These are phyloP conservation scores for Triticum turgidum DNA, from an alignment of 176 grass and related monocot species.

Conservation along the genomic window DNA sequence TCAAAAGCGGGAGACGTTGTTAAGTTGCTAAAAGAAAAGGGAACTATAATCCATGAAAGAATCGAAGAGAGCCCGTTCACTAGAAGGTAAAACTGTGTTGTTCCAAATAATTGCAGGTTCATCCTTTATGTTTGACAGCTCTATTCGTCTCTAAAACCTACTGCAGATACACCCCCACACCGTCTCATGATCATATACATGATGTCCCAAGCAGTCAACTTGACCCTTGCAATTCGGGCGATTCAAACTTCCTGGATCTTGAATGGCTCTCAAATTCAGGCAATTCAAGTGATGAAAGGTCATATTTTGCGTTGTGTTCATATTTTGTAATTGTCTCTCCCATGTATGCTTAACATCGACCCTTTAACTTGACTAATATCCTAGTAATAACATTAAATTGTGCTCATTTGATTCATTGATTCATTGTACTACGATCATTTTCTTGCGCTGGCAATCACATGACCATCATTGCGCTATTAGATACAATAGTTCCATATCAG, in stretches of 20 bases:
- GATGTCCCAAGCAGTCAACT: background rate
- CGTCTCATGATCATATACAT: conserved; percentile 14
- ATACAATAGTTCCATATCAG: background rate
- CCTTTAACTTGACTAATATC: conserved; percentile 16
- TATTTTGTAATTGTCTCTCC: background rate
- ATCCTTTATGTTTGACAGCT: conserved; percentile 8
- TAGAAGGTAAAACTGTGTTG: background rate
- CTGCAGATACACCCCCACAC: conserved; percentile 39
- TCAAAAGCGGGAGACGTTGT: no score
- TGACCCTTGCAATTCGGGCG: conserved; percentile 30
- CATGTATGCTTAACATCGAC: background rate
- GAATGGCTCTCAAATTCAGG: conserved; percentile 52
- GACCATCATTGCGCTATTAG: background rate
- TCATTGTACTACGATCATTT: background rate
- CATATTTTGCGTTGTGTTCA: background rate
- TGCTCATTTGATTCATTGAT: background rate
- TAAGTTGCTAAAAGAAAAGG: no score
- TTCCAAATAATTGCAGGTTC: conserved; percentile 6
- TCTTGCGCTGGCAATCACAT: conserved; percentile 5
- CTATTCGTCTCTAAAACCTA: conserved; percentile 13
- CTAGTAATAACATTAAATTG: background rate
- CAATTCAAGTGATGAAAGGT: conserved; percentile 52
- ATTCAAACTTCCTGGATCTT: conserved; percentile 56
- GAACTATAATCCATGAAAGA: no score
- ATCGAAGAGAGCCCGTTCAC: background rate